Conservation (phyloP, 164 flowering plant genomes). For the Vitis labrusca region DNA sequence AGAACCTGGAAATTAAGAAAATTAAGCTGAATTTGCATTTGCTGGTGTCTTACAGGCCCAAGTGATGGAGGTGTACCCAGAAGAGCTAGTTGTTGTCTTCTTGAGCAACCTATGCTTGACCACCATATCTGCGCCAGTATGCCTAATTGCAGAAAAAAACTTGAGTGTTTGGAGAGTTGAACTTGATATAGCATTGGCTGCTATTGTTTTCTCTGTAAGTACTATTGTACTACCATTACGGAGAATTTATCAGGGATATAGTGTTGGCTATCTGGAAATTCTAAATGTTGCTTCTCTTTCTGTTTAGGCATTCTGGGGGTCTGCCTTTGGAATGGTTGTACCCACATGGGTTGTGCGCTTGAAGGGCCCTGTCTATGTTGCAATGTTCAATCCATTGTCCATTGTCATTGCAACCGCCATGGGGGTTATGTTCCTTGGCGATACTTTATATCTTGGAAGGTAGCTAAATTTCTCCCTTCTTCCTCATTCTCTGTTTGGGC, state of each 20-base stretch:
- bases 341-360: constrained; percentile 41
- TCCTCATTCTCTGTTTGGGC: not conserved
- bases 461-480: not conserved
- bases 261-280: too few relatives aligned
- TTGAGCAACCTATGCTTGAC: not conserved
- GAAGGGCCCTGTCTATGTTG: constrained; percentile 54
- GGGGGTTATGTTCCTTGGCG: constrained; percentile 51
- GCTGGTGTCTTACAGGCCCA: constrained; percentile 6
- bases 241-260: too few relatives aligned
- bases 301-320: constrained; percentile 40
- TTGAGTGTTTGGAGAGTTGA: constrained; percentile 19
- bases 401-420: constrained; percentile 48
- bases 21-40: too few relatives aligned
- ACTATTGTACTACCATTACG: too few relatives aligned
- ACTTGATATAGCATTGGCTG: constrained; percentile 4
- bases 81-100: constrained; percentile 10
- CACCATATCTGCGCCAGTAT: constrained; percentile 2
- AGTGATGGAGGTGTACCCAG: constrained; percentile 18
- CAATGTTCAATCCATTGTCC: constrained; percentile 56
- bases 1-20: too few relatives aligned
- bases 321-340: constrained; percentile 21
- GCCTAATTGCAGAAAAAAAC: constrained; percentile 11
- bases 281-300: not conserved
- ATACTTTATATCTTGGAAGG: constrained; percentile 46
- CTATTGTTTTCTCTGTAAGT: constrained; percentile 20